These are phyloP conservation scores for Clausena lansium DNA, from an alignment of 345 rosid genomes.

Conservation along the genomic window DNA sequence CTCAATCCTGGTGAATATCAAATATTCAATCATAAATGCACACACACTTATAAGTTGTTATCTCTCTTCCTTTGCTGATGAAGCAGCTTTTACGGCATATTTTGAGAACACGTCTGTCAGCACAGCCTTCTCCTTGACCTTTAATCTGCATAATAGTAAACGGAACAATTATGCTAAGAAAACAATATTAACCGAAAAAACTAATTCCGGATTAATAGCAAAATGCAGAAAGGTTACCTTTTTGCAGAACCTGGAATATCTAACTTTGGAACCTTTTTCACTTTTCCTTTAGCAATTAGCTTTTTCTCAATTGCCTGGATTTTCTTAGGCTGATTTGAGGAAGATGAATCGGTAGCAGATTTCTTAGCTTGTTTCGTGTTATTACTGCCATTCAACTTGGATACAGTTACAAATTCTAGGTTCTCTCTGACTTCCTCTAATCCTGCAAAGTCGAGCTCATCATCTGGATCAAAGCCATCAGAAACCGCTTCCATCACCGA, in stretches of 20 bases:
- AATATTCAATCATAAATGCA: background rate
- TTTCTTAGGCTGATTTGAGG: conserved; percentile 21
- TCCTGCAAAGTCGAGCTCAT: conserved; percentile 25
- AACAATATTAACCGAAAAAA: background rate
- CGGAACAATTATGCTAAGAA: background rate
- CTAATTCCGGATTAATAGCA: background rate
- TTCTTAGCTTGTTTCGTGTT: background rate
- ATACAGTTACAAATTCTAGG: conserved; percentile 24
- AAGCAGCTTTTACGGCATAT: conserved; percentile 51
- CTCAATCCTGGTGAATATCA: background rate
- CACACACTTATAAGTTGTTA: conserved; percentile 9
- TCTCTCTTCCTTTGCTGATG: conserved; percentile 33
- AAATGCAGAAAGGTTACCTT: conserved; percentile 36
- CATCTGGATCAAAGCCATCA: conserved; percentile 21
- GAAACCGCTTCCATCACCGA: conserved; percentile 15
- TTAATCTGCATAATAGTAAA: conserved; percentile 49
- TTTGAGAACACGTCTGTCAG: conserved; percentile 65
- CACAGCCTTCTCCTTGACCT: conserved; percentile 71
- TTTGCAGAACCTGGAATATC: conserved; percentile 61
- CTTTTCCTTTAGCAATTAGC: conserved; percentile 31
- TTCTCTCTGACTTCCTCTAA: conserved; percentile 31
- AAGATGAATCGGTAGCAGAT: conserved; percentile 12
- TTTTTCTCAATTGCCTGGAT: conserved; percentile 32
- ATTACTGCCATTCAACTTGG: conserved; percentile 16
- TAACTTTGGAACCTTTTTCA: conserved; percentile 32